A percentile compares a stretch with the other conserved stretches of the same genome.
phyloP scores from a whole-genome alignment of 2,329 filamentous ascomycete species.

The Nigrospora sphaerica region DNA sequence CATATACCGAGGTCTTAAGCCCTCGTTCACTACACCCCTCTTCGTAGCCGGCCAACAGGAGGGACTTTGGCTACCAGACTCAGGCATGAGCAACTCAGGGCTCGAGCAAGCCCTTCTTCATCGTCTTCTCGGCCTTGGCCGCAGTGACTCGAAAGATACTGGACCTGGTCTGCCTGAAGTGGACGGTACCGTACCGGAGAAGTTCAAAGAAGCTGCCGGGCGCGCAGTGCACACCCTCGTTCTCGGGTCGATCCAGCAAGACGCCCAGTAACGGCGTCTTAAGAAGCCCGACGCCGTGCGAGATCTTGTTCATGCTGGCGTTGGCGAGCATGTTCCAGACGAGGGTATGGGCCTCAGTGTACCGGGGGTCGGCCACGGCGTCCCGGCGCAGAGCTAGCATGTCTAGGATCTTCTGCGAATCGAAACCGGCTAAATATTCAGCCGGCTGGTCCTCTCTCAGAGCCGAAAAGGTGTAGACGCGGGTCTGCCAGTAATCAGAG shows the following conservation, averaged over 20 bases:
- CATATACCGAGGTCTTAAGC: too few relatives aligned
- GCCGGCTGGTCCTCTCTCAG: conserved; percentile 2
- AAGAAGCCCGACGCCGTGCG: conserved; percentile 7
- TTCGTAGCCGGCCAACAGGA: too few relatives aligned
- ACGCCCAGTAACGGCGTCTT: conserved; percentile 6
- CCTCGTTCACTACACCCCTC: too few relatives aligned
- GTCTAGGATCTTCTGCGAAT: conserved; percentile 11
- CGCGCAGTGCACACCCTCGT: conserved; percentile 7
- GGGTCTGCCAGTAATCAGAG: conserved; percentile 12
- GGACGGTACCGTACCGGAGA: conserved; percentile 5
- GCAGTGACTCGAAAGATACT: not conserved
- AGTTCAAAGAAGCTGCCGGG: conserved; percentile 12
- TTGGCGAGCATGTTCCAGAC: conserved; percentile 6
- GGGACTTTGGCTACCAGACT: too few relatives aligned
- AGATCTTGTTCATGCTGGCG: conserved; percentile 10
- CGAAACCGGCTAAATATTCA: conserved; percentile 11
- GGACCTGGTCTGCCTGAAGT: conserved; percentile 8
- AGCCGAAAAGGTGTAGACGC: conserved; percentile 4
- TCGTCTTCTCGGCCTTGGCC: not conserved
- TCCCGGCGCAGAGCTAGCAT: conserved; percentile 12
- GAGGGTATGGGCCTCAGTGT: conserved; percentile 7
- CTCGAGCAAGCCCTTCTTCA: conserved; percentile 1
- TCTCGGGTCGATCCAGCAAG: conserved; percentile 8
- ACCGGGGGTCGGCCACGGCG: conserved; percentile 4
- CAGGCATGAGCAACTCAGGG: not conserved